These are phyloP conservation scores for Coemansia sp. DNA, from an alignment of 192 early-diverging fungal genomes.

Conservation along the genomic window DNA sequence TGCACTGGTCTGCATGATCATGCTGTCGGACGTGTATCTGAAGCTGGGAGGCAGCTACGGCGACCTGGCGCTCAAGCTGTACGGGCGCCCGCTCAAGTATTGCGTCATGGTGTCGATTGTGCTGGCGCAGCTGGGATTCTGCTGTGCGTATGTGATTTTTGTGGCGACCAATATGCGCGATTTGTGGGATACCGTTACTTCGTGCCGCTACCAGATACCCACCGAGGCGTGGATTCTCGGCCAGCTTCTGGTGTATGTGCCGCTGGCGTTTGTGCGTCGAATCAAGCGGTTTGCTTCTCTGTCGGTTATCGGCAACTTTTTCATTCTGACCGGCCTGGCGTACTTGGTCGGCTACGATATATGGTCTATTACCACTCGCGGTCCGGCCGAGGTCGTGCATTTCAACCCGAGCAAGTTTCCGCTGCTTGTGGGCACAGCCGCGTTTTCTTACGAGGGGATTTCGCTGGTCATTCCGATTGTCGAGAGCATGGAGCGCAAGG, in stretches of 20 bases:
- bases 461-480: slow-evolving; percentile 76
- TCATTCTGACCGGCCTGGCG: slow-evolving; percentile 84
- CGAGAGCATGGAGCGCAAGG: slow-evolving; percentile 87
- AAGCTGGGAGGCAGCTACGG: slow-evolving; percentile 65
- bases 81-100: slow-evolving; percentile 61
- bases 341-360: slow-evolving; percentile 86
- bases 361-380: slow-evolving; percentile 61
- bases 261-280: slow-evolving; percentile 85
- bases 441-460: slow-evolving; percentile 89
- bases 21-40: slow-evolving; percentile 64
- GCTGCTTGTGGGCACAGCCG: slow-evolving; percentile 92
- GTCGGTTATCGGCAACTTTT: slow-evolving; percentile 87
- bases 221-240: slow-evolving; percentile 74
- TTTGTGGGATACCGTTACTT: slow-evolving; percentile 66
- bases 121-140: slow-evolving; percentile 81
- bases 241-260: slow-evolving; percentile 75
- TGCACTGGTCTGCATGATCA: slow-evolving; percentile 64
- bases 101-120: slow-evolving; percentile 70
- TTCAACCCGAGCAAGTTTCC: slow-evolving; percentile 83
- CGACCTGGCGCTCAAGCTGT: slow-evolving; percentile 66
- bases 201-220: slow-evolving; percentile 61
- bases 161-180: slow-evolving; percentile 80
- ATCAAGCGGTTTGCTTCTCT: slow-evolving; percentile 87
- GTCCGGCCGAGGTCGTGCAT: slow-evolving; percentile 67
- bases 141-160: slow-evolving; percentile 88